Conservation (phyloP, 179 eudicot species). For the Patellifolia procumbens region DNA sequence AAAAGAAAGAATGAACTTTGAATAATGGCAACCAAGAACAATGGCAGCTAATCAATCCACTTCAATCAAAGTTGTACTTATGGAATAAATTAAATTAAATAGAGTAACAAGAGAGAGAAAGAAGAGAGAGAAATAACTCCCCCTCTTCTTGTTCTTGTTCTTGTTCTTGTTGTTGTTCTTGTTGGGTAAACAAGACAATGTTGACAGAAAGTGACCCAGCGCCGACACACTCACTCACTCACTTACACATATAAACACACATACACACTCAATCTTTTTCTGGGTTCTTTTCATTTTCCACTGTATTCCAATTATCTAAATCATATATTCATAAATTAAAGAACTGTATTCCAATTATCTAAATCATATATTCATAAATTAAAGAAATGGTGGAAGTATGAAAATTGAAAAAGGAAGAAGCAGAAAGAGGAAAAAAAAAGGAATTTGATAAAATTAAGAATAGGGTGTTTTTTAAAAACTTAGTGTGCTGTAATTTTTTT, state of each 20-base stretch:
- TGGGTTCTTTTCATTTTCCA: not conserved
- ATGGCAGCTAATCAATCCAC: conserved; percentile 42
- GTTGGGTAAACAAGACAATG: conserved; percentile 43
- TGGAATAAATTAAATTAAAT: conserved; percentile 7
- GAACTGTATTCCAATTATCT: not conserved
- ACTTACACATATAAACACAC: conserved; percentile 17
- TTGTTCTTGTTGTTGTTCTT: no score
- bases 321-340: no score
- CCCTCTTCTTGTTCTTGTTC: not conserved
- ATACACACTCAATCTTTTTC: not conserved
- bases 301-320: no score
- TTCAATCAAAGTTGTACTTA: conserved; percentile 28
- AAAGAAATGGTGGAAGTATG: no score
- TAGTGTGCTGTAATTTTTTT: no score
- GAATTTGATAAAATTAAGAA: no score
- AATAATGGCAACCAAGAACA: conserved; percentile 7
- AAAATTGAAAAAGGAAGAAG: no score
- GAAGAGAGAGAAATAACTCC: not conserved
- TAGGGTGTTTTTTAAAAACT: no score
- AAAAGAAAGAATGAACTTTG: not conserved
- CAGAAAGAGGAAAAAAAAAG: no score
- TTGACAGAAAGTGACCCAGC: conserved; percentile 45
- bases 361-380: no score
- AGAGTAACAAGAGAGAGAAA: not conserved
- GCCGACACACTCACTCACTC: conserved; percentile 59